These are phyloP conservation scores for Castanopsis chinensis DNA, from an alignment of 306 rosid species.

Conservation along the genomic window DNA sequence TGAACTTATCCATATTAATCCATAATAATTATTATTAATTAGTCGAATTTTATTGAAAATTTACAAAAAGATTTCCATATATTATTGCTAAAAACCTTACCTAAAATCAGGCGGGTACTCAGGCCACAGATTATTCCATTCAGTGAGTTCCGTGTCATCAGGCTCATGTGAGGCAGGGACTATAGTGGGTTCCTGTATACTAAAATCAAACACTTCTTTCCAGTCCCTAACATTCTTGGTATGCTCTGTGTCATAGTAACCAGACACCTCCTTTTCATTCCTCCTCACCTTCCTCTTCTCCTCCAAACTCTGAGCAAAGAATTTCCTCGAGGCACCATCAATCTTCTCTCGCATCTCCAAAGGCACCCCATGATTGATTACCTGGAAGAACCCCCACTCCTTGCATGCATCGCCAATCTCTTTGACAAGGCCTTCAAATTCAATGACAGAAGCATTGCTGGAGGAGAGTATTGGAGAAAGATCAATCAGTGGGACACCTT, in stretches of 20 bases:
- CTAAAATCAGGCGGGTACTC: too few species aligned
- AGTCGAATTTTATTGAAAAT: too few species aligned
- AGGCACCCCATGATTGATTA: constrained; percentile 62
- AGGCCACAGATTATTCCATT: too few species aligned
- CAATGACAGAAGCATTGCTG: constrained; percentile 1
- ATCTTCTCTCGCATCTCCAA: constrained; percentile 27
- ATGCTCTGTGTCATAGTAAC: constrained; percentile 58
- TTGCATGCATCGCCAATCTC: constrained; percentile 55
- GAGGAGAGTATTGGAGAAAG: constrained; percentile 34
- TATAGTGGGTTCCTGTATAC: constrained; percentile 35
- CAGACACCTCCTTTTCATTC: constrained; percentile 20
- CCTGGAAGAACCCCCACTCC: constrained; percentile 79
- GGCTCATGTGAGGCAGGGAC: constrained; percentile 37
- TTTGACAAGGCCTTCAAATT: constrained; percentile 19
- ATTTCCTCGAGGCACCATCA: constrained; percentile 32
- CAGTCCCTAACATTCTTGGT: constrained; percentile 80
- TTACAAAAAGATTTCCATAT: too few species aligned
- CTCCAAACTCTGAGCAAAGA: constrained; percentile 55
- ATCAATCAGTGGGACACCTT: constrained; percentile 54
- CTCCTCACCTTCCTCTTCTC: constrained; percentile 55
- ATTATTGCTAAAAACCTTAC: too few species aligned
- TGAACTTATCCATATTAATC: too few species aligned
- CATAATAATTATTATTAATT: too few species aligned
- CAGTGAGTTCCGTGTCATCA: constrained; percentile 7
- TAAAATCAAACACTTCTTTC: constrained; percentile 69